phyloP scores from a whole-genome alignment of 331 rosid genomes.

The Rosa hybrid region DNA sequence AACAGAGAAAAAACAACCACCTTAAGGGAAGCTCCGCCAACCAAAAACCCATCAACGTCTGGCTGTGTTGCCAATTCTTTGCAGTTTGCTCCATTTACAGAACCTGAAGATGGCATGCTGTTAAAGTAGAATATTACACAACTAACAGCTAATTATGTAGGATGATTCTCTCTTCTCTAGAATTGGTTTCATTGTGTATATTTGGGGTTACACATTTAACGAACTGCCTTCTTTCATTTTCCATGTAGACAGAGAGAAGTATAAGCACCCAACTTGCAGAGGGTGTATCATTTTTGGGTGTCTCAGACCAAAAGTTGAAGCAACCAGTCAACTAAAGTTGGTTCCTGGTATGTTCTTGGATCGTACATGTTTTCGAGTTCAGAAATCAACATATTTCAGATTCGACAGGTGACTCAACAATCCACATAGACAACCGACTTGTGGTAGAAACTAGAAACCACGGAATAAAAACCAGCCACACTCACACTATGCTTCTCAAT shows the following conservation, averaged over 20 bases:
- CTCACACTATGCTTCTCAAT: neutral
- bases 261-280: neutral
- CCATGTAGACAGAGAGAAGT: neutral
- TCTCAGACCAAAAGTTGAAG: neutral
- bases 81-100: constrained; percentile 88
- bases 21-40: constrained; percentile 96
- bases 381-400: neutral
- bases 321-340: neutral
- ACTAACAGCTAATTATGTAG: neutral
- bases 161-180: neutral
- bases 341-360: neutral
- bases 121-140: neutral
- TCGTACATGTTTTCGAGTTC: neutral
- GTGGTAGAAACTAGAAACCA: neutral
- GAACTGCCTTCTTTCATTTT: neutral
- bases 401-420: neutral
- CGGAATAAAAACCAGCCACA: neutral
- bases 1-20: constrained; percentile 25
- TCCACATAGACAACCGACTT: neutral
- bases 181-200: neutral
- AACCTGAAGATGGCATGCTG: constrained; percentile 47
- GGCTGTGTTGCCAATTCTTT: constrained; percentile 79
- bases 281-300: neutral
- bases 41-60: constrained; percentile 93
- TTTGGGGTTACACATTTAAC: neutral